Evolutionary conservation across 352 stramenopile genomes (phyloP), one percentile per base, ranked within the genome.

Genomic region (Globisporangium orthogonon): DNA sequence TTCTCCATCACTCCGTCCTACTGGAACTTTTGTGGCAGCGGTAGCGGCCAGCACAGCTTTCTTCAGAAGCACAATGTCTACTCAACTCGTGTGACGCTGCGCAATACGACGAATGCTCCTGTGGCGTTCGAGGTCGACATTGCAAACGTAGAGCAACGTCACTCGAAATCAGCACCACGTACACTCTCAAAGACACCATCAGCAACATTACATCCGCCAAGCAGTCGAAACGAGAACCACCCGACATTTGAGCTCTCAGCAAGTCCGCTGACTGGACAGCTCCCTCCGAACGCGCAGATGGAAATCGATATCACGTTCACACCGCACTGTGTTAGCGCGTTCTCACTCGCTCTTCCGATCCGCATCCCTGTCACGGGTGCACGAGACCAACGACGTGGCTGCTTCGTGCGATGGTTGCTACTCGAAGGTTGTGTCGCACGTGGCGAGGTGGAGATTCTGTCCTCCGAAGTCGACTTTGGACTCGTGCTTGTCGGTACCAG

Each of bases 391-490:
- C 30, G 15, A 5, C 18, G 43, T 6, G 5, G 7, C 17, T 15
- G 4, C 28, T 78, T 81, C 48, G 68, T 78, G 49, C 77, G 74
- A 1, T 86, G 71, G 74, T 30, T 90, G 55, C 63, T 80, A 29
- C 56, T 88, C 10, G 69, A 86, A 64, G 82, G 78, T 6, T 31
- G 50, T 0, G 75, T 91, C 14, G 66, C 65, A 14, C 50, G 29
- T 1, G 64, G 74, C 4, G 54, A 73, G 31, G 70, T 93, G 5
- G 60, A 74, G 14, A 75, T 93, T 28, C 37, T 73, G 11, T 69
- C 62, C 1, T 39, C 59, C 0, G 78, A 93, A 51, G 62, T 93
- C 23, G 80, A 93, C 57, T 93, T 93, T 56, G 83, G 83, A 0
- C 69, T 91, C 33, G 81, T 93, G 2, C 64, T 86, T 4, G 79